Percentiles rank a stretch among this genome's conserved stretches.
Conservation (phyloP, 305 asterid species). For the Rubia peregrina region DNA sequence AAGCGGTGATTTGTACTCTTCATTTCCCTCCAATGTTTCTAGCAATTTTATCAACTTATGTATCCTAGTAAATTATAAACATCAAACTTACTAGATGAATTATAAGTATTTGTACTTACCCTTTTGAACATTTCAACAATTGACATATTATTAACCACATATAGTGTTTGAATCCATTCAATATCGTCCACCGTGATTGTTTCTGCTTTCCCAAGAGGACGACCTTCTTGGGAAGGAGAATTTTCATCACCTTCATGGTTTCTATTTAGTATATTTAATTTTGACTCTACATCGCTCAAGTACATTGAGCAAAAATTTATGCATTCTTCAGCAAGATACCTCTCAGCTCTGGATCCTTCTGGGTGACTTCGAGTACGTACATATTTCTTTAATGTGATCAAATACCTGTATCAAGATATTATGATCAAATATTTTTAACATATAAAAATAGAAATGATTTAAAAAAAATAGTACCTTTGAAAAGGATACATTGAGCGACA, state of each 20-base stretch:
- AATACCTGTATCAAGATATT: neutral
- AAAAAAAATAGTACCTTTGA: neutral
- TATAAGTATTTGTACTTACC: neutral
- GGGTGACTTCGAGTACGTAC: neutral
- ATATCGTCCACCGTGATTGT: neutral
- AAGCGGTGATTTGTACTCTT: no score
- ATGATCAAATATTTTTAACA: neutral
- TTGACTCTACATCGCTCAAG: neutral
- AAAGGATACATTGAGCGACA: slow-evolving; percentile 18
- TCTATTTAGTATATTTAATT: neutral
- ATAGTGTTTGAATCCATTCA: slow-evolving; percentile 9
- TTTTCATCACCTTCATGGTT: neutral
- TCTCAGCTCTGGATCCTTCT: neutral
- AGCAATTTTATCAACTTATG: neutral
- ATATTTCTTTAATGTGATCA: slow-evolving; percentile 9
- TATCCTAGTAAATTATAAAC: neutral
- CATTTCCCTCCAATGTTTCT: no score
- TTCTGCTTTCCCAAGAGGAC: neutral
- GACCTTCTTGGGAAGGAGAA: neutral
- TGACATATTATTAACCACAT: neutral
- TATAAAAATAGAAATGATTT: neutral
- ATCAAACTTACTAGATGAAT: no score
- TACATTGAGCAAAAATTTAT: slow-evolving; percentile 11
- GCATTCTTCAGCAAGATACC: slow-evolving; percentile 1
- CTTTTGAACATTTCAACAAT: neutral